These are phyloP conservation scores for Persicaria tinctoria DNA, from an alignment of 148 eudicot genomes.

Conservation along the genomic window DNA sequence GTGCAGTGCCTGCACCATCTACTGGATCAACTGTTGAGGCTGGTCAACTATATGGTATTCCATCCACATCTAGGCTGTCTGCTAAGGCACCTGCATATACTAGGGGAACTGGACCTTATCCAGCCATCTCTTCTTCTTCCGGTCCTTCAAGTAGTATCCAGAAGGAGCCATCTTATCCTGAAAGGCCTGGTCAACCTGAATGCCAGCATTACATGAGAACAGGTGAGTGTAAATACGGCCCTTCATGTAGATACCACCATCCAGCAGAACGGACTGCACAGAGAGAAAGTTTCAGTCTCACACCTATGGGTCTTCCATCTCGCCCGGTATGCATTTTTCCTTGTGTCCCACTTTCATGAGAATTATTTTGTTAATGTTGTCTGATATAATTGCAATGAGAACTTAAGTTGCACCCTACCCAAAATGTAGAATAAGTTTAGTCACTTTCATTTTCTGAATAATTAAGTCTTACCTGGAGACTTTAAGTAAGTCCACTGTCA, in stretches of 20 bases:
- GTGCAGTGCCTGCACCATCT: constrained; percentile 41
- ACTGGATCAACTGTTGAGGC: constrained; percentile 27
- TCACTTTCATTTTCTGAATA: neutral
- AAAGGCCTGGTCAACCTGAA: constrained; percentile 88
- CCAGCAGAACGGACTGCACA: constrained; percentile 55
- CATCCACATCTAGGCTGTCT: constrained; percentile 43
- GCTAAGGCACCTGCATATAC: constrained; percentile 34
- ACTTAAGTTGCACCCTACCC: neutral
- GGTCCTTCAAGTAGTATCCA: constrained; percentile 46
- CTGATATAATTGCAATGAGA: neutral
- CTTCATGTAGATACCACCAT: constrained; percentile 89
- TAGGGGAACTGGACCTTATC: constrained; percentile 9
- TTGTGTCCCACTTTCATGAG: neutral
- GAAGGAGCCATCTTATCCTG: constrained; percentile 68
- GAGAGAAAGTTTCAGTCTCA: constrained; percentile 31
- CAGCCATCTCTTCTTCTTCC: constrained; percentile 28
- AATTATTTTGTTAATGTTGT: neutral
- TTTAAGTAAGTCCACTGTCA: neutral
- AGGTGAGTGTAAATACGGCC: constrained; percentile 88
- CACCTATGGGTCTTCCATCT: constrained; percentile 84
- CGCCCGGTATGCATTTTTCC: constrained; percentile 54
- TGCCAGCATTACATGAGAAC: constrained; percentile 86
- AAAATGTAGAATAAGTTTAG: neutral
- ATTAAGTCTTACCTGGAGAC: neutral
- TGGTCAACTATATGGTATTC: constrained; percentile 37